Evolutionary conservation across 257 asterid genomes (phyloP).

Genomic region (Nicotiana otophora): DNA sequence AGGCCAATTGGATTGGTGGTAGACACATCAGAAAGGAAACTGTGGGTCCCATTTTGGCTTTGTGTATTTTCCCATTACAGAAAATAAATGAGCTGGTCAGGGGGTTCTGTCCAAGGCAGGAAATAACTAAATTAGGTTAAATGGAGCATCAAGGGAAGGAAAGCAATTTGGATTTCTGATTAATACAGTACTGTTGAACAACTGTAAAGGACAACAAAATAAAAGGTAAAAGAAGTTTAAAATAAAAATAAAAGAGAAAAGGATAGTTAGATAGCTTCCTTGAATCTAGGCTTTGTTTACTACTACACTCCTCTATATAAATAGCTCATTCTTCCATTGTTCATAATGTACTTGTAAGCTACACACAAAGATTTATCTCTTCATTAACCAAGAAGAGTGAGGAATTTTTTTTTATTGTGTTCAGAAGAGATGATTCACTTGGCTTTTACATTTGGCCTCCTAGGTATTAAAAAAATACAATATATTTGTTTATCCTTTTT

Average conservation of each 20-base stretch:
- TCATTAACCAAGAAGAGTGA: background rate
- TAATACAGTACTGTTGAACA: background rate
- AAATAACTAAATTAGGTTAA: slow-evolving; percentile 7
- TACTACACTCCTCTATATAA: background rate
- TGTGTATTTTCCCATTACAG: background rate
- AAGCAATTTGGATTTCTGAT: slow-evolving; percentile 2
- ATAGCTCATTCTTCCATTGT: background rate
- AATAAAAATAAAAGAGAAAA: background rate
- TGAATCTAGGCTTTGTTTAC: background rate
- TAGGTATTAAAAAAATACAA: slow-evolving; percentile 27
- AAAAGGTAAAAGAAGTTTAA: background rate
- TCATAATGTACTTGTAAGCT: background rate
- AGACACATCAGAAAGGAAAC: slow-evolving; percentile 9
- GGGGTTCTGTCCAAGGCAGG: background rate
- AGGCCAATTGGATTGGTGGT: slow-evolving; percentile 11
- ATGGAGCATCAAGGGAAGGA: slow-evolving; percentile 7
- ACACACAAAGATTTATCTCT: background rate
- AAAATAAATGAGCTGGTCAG: slow-evolving; percentile 1
- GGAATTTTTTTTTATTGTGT: background rate
- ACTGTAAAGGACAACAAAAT: slow-evolving; percentile 6
- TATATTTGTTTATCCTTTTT: background rate
- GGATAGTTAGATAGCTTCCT: background rate
- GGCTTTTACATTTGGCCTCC: slow-evolving; percentile 47
- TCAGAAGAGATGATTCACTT: slow-evolving; percentile 1
- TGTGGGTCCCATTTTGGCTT: background rate